Base-by-base conservation (phyloP, 257 asterid genomes). In the Petrea volubilis region DNA sequence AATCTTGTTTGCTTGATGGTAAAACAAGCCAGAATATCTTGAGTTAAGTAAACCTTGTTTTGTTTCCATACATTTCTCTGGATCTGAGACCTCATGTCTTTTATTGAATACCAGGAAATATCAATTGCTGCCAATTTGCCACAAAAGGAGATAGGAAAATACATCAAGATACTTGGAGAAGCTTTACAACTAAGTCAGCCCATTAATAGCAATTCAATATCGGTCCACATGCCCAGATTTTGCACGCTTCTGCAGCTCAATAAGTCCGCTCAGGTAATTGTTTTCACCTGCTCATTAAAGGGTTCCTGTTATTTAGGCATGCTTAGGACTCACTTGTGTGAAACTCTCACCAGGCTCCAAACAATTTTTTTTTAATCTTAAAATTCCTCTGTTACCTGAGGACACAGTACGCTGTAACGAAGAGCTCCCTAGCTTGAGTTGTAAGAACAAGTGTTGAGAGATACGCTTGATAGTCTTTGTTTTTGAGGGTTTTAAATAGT, bases 211-310 rank as follows among this genome's bases (percentile, higher is more conserved):
- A 94, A 94, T 72, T 94, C 98, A 23, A 94, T 94, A 81, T 90
- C 97, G 0, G 98, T 94, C 41, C 99, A 94, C 74, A 94, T 94
- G 99, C 98, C 99, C 49, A 85, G 99, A 79, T 94, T 94, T 75
- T 94, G 99, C 74, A 94, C 96, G 21, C 99, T 94, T 78, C 97
- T 94, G 72, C 99, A 94, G 73, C 99, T 94, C 81, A 94, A 94
- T 86, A 94, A 91, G 86, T 94, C 99, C 77, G 99, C 99, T 56
- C 99, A 94, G 97, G 99, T 94, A 84, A 59, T 75, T 79, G 24
- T 55, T 53, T 28, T n/a, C 14, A 53, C 51, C 68, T 72, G 29
- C 63, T 70, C 13, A 27, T 36, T 63, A 41, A 40, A 51, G 51
- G 58, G 14, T 6, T 67, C 59, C 12, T 44, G 29, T 64, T 70